These are phyloP conservation scores for Neurospora sp. DNA, from an alignment of 495 filamentous ascomycete species.

Conservation along the genomic window DNA sequence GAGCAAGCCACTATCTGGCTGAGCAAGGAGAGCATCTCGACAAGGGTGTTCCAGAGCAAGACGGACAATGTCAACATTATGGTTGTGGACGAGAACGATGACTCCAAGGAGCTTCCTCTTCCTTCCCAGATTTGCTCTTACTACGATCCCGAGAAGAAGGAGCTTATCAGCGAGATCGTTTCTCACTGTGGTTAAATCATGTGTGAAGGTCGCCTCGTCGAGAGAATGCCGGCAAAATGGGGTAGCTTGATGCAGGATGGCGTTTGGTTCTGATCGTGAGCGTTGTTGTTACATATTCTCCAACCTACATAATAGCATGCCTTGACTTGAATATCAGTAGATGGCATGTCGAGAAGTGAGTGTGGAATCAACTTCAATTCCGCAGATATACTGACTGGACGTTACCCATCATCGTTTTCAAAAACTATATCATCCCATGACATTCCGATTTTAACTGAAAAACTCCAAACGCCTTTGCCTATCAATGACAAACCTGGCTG, in stretches of 20 bases:
- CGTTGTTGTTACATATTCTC: background rate
- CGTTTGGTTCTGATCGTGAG: background rate
- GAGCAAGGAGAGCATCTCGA: constrained; percentile 59
- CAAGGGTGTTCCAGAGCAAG: constrained; percentile 84
- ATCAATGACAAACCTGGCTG: background rate
- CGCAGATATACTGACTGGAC: background rate
- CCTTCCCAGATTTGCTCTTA: constrained; percentile 85
- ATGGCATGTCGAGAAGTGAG: background rate
- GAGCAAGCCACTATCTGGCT: constrained; percentile 85
- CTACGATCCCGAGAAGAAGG: constrained; percentile 53
- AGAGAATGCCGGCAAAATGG: background rate
- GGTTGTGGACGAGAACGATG: constrained; percentile 58
- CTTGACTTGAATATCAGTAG: background rate
- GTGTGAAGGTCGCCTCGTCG: background rate
- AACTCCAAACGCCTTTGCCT: background rate
- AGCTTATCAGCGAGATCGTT: constrained; percentile 77
- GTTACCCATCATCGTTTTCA: background rate
- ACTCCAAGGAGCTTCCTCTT: constrained; percentile 75
- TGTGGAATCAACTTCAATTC: background rate
- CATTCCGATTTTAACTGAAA: background rate
- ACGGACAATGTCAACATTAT: constrained; percentile 76
- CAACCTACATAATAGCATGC: background rate
- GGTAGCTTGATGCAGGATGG: background rate
- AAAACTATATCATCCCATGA: background rate
- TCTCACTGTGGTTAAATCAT: constrained; percentile 61